phyloP scores from a whole-genome alignment of 306 rosid genomes.

The Prunus kanzakura region DNA sequence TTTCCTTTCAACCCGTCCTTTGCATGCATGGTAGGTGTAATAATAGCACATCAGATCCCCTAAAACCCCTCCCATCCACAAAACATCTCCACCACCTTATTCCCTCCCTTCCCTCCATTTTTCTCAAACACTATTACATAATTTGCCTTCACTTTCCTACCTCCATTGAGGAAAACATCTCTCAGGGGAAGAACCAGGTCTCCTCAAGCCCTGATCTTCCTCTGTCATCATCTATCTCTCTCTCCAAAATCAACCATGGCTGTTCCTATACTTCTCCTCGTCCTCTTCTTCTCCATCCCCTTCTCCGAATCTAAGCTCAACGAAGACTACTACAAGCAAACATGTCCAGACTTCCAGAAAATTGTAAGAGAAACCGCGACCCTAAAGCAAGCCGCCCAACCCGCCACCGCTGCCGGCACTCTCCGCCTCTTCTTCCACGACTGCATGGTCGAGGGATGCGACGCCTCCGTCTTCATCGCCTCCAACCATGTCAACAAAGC shows the following conservation, averaged over 20 bases:
- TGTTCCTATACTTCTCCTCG: neutral
- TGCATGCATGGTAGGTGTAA: neutral
- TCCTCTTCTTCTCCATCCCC: constrained; percentile 13
- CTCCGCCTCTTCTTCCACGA: constrained; percentile 49
- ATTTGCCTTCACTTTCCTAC: neutral
- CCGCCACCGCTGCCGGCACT: constrained; percentile 45
- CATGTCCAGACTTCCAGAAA: constrained; percentile 40
- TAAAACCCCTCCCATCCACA: constrained; percentile 36
- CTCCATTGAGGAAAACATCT: neutral
- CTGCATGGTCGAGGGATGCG: constrained; percentile 52
- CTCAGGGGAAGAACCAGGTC: constrained; percentile 1
- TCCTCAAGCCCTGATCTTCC: neutral
- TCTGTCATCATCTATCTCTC: neutral
- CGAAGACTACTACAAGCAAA: constrained; percentile 32
- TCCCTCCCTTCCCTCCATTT: neutral
- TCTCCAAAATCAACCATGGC: constrained; percentile 13
- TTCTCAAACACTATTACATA: neutral
- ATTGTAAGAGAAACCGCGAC: constrained; percentile 34
- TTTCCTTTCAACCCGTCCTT: neutral
- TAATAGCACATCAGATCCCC: constrained; percentile 4
- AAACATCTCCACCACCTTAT: neutral
- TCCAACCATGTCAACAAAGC: constrained; percentile 38
- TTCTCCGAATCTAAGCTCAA: constrained; percentile 29
- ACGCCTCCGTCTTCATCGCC: constrained; percentile 39
- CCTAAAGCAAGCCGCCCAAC: constrained; percentile 31